Base-by-base conservation (phyloP, 192 early-diverging fungal genomes). In the Entomortierella chlamydospora region DNA sequence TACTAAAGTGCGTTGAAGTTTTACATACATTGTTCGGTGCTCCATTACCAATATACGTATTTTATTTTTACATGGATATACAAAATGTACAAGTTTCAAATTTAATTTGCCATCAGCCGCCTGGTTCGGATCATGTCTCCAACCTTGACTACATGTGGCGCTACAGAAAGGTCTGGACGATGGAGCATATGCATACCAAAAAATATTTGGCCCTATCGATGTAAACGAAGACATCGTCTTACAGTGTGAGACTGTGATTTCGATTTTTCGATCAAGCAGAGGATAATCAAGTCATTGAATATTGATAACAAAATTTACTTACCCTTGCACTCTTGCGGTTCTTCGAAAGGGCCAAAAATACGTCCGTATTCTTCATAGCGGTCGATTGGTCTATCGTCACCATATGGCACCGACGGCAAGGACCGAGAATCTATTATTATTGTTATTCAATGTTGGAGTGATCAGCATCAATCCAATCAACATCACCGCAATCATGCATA, bases 341-440 rank as follows among this genome's bases (percentile, higher is more conserved):
- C 56, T 71, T 65, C 43, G 84, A 80, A 45, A 90, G 69, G 4
- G 89, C 91, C 1, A 86, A 73, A 67, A 88, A 93, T 9, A 91
- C 91, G 68, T 93, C 91, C 28, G 84, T 84, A 22, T 87, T 80
- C 57, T 81, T 72, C 57, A 82, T 63, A 9, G 83, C 89, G 18
- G 89, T 92, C 49, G 82, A 77, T 52, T 90, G 91, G 64, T 95
- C 87, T 26, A 93, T 83, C 43, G 89, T 90, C n/a, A 93, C 85
- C 89, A 94, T 91, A 59, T 90, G 87, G 83, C 93, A 94, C 17
- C 93, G 87, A 11, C 73, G 73, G 69, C 93, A 94, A 2, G 87
- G 91, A 5, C 89, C 90, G 22, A 85, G 31, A 5, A 90, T 82
- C 68, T 70, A 61, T 52, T 54, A 34, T 0, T 23, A 2, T 29